A percentile compares a stretch with the other conserved stretches of the same genome.
Conservation (phyloP, 768 basidiomycete genomes). For the Leccinellum albellum region DNA sequence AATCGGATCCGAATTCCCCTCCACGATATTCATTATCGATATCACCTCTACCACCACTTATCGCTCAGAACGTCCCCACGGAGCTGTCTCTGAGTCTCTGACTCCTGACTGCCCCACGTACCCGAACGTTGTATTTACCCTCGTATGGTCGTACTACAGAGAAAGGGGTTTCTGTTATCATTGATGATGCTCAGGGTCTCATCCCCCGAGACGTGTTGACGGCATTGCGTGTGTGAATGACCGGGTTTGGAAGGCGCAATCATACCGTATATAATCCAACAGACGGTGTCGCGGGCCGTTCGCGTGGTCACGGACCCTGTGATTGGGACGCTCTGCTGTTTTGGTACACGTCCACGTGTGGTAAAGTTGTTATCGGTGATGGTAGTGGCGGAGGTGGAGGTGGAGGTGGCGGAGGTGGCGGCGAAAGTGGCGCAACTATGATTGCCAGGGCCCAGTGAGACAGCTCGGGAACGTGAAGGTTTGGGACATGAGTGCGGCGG, state of each 20-base stretch:
- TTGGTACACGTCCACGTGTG: neutral
- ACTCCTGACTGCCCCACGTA: neutral
- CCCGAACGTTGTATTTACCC: neutral
- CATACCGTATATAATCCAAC: neutral
- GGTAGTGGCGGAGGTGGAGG: too few relatives aligned
- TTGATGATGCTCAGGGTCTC: neutral
- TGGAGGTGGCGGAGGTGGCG: neutral
- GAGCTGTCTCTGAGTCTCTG: neutral
- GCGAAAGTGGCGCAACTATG: too few relatives aligned
- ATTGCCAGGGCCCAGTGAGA: too few relatives aligned
- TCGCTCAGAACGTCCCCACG: neutral
- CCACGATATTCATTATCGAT: neutral
- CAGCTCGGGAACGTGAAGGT: too few relatives aligned
- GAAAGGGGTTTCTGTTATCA: neutral
- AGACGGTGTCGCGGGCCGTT: neutral
- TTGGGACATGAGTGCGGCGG: too few relatives aligned
- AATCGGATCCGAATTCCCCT: neutral
- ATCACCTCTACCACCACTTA: neutral
- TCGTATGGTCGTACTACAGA: neutral
- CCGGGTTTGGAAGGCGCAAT: neutral
- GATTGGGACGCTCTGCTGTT: neutral
- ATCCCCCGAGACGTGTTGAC: neutral
- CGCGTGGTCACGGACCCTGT: neutral
- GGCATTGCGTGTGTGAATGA: neutral
- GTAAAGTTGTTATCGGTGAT: neutral